Evolutionary conservation across 2,329 filamentous ascomycete species (phyloP).

Genomic region (Cytospora chrysosperma): DNA sequence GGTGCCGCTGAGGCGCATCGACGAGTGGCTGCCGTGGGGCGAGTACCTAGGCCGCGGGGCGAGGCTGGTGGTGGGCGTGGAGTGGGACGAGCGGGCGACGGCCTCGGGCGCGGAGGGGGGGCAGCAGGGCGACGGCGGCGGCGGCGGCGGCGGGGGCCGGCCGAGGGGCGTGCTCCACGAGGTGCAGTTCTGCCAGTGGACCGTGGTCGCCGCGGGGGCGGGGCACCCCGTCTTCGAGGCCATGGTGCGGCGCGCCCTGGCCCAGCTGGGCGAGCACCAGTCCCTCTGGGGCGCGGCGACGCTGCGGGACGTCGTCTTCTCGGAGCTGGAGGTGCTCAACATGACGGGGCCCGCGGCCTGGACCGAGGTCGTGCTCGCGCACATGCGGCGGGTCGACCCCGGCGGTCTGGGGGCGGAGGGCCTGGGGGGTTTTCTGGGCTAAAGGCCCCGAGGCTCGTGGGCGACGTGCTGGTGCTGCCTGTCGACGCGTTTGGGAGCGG

Average conservation of each 20-base stretch:
- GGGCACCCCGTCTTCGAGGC: conserved; percentile 33
- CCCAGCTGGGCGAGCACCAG: not conserved
- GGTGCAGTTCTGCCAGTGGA: conserved; percentile 39
- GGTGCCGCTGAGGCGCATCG: conserved; percentile 50
- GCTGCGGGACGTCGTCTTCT: conserved; percentile 24
- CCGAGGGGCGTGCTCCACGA: conserved; percentile 31
- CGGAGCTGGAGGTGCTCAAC: conserved; percentile 22
- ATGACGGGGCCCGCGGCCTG: conserved; percentile 57
- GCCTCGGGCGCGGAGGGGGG: conserved; percentile 18
- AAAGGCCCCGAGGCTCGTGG: conserved; percentile 25
- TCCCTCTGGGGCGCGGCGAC: not conserved
- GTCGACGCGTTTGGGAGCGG: conserved; percentile 27
- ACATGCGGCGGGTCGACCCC: conserved; percentile 91
- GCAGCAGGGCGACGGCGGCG: not conserved
- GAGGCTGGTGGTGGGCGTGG: conserved; percentile 34
- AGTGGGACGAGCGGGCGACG: conserved; percentile 30
- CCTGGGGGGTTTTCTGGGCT: conserved; percentile 20
- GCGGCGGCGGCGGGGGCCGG: not conserved
- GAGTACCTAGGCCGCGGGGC: conserved; percentile 22
- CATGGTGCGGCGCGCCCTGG: conserved; percentile 32
- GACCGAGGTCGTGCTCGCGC: conserved; percentile 93
- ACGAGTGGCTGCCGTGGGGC: conserved; percentile 32
- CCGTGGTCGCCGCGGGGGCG: conserved; percentile 33
- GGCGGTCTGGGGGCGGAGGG: not conserved
- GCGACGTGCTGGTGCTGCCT: conserved; percentile 28